Evolutionary conservation across 1,139 yeast species (phyloP).

Genomic region (Debaryomyces nepalensis): DNA sequence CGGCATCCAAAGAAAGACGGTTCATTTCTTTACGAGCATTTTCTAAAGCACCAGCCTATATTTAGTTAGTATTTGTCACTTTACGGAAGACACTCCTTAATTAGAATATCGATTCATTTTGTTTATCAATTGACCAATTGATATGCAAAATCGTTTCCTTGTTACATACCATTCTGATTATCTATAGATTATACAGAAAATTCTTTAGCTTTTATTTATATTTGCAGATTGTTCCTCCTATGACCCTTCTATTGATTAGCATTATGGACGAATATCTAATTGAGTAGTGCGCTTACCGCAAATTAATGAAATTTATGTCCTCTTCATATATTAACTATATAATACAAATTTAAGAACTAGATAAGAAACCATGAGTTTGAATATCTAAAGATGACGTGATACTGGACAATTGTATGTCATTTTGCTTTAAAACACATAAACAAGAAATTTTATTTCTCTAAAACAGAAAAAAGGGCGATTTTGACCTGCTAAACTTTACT

Average conservation of each 20-base stretch:
- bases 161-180: conserved; percentile 7
- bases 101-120: background rate
- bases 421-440: background rate
- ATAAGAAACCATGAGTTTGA: too few relatives aligned
- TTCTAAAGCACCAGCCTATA: conserved; percentile 93
- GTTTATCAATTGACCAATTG: background rate
- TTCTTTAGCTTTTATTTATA: conserved; percentile 3
- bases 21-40: conserved; percentile 94
- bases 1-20: conserved; percentile 75
- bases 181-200: conserved; percentile 9
- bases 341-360: background rate
- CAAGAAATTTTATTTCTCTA: background rate
- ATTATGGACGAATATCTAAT: conserved; percentile 7
- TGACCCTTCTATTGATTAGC: conserved; percentile 1
- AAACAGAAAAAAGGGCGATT: background rate
- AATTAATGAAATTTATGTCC: background rate
- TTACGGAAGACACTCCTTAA: background rate
- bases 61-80: conserved; percentile 23
- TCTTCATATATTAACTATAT: background rate
- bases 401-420: background rate
- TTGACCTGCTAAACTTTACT: conserved; percentile 18
- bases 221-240: background rate
- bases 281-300: conserved; percentile 3
- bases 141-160: background rate
- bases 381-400: too few relatives aligned